phyloP scores from a whole-genome alignment of 2,329 filamentous ascomycete species.

The Polytolypa hystricis region DNA sequence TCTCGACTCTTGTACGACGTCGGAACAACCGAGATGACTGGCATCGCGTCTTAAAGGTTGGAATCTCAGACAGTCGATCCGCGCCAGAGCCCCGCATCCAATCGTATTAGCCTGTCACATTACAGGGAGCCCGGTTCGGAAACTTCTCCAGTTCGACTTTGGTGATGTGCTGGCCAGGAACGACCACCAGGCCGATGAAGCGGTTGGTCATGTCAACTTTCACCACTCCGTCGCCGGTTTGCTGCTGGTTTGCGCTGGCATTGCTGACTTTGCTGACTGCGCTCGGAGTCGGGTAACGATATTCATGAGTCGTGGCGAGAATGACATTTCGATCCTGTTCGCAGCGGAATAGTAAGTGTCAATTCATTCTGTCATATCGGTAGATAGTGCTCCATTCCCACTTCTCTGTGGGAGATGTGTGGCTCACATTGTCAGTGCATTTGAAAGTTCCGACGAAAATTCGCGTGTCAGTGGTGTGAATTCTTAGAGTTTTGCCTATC shows the following conservation, averaged over 20 bases:
- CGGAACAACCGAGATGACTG: too few species aligned
- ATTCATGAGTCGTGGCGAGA: slow-evolving; percentile 76
- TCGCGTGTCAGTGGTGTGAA: slow-evolving; percentile 71
- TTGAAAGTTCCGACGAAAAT: slow-evolving; percentile 87
- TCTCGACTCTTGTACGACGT: too few species aligned
- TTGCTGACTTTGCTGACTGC: slow-evolving; percentile 34
- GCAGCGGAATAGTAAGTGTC: too few species aligned
- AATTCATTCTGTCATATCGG: too few species aligned
- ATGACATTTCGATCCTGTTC: slow-evolving; percentile 76
- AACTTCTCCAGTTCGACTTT: slow-evolving; percentile 72
- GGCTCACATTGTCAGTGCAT: slow-evolving; percentile 77
- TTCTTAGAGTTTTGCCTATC: slow-evolving; percentile 65
- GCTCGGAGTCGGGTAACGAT: slow-evolving; percentile 58
- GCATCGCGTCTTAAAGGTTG: too few species aligned
- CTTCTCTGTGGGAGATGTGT: not conserved
- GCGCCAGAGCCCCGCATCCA: too few species aligned
- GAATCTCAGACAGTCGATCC: too few species aligned
- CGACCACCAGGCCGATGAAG: slow-evolving; percentile 78
- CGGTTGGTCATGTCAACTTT: slow-evolving; percentile 68
- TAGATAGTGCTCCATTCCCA: slow-evolving; percentile 1
- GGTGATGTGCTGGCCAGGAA: slow-evolving; percentile 74
- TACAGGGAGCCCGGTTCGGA: not conserved
- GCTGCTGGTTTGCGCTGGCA: slow-evolving; percentile 17
- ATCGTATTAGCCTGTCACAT: not conserved
- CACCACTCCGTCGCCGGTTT: slow-evolving; percentile 31